Evolutionary conservation across 2,329 filamentous ascomycete species (phyloP).

Genomic region (Fusarium piperis): DNA sequence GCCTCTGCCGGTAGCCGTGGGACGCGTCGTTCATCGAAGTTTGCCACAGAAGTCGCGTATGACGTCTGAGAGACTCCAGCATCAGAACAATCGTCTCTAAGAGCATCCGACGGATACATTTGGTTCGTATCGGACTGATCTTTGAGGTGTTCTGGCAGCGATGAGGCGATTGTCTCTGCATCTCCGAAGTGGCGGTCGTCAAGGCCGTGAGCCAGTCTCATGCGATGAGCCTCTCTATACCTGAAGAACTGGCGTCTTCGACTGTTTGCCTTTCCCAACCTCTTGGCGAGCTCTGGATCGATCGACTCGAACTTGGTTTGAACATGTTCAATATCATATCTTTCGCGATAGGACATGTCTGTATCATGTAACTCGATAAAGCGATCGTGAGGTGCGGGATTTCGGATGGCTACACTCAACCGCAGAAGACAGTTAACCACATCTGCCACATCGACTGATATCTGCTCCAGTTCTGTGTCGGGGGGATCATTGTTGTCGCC

Average conservation of each 20-base stretch:
- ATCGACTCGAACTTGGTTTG: background rate
- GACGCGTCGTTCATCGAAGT: accelerated
- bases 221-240: slow-evolving; percentile 3
- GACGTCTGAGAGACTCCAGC: background rate
- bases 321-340: slow-evolving; percentile 9
- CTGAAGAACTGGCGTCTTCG: slow-evolving; percentile 18
- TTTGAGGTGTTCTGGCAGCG: accelerated
- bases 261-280: background rate
- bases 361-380: accelerated
- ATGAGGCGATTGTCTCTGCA: background rate
- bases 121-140: accelerated
- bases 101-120: accelerated
- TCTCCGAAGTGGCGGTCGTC: accelerated
- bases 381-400: slow-evolving; percentile 18
- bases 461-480: background rate
- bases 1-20: background rate
- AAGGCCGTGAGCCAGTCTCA: background rate
- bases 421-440: slow-evolving; percentile 2
- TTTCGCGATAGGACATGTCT: background rate
- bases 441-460: background rate
- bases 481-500: accelerated
- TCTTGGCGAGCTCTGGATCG: accelerated
- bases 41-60: background rate
- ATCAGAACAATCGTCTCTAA: background rate
- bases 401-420: background rate